A percentile compares a stretch with the other conserved stretches of the same genome.
Conservation (phyloP, 2,329 filamentous ascomycete species). For the Arthroderma sp. region DNA sequence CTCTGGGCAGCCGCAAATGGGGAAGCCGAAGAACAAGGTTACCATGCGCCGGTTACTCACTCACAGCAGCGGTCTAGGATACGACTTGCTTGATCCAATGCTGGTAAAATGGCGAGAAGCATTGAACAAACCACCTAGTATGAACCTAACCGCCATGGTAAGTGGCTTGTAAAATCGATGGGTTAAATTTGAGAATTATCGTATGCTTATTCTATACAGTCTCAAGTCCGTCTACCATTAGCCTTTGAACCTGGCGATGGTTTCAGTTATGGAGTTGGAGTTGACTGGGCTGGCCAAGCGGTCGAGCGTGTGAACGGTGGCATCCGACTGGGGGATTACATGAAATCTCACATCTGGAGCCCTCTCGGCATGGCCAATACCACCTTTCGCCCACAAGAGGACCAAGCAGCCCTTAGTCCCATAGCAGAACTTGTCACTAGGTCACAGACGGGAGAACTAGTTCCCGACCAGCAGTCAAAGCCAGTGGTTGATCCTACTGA, state of each 20-base stretch:
- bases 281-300: constrained; percentile 39
- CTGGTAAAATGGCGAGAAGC: not conserved
- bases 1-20: not conserved
- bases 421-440: no score
- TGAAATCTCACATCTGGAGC: constrained; percentile 3
- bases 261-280: constrained; percentile 37
- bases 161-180: no score
- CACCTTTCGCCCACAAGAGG: constrained; percentile 2
- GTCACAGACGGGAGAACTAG: no score
- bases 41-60: constrained; percentile 4
- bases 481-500: not conserved
- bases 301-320: constrained; percentile 8
- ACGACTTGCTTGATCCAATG: constrained; percentile 1
- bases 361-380: constrained; percentile 2
- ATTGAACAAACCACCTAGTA: no score
- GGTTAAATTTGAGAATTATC: no score
- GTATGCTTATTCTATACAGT: not conserved
- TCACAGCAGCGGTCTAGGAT: constrained; percentile 7
- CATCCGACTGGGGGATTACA: constrained; percentile 6
- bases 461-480: no score
- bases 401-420: not conserved
- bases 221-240: constrained; percentile 23
- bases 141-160: no score
- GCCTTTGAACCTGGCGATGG: constrained; percentile 37
- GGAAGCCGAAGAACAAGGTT: not conserved